Evolutionary conservation across 495 filamentous ascomycete genomes (phyloP).

Genomic region (Corynascus novoguineensis): DNA sequence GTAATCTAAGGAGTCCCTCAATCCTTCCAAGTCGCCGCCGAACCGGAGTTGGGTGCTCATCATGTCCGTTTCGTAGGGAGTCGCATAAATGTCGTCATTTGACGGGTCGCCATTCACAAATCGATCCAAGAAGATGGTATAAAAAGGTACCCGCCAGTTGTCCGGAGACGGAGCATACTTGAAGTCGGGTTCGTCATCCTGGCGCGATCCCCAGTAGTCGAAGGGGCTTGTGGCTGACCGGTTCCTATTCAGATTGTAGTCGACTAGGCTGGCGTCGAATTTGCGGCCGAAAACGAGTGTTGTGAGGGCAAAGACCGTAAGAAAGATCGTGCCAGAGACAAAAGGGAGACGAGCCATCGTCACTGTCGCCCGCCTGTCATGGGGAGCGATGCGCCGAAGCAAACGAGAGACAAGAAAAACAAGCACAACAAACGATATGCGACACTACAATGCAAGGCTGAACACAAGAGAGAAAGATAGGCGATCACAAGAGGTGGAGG

Average conservation of each 20-base stretch:
- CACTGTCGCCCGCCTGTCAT: constrained; percentile 30
- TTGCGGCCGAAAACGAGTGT: constrained; percentile 41
- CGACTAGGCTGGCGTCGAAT: constrained; percentile 49
- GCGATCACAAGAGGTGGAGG: constrained; percentile 14
- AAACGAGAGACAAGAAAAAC: constrained; percentile 26
- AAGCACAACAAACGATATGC: constrained; percentile 17
- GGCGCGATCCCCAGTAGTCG: constrained; percentile 59
- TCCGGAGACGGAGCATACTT: constrained; percentile 52
- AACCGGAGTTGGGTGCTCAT: constrained; percentile 67
- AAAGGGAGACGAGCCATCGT: constrained; percentile 32
- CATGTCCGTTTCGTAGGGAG: constrained; percentile 63
- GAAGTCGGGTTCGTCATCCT: constrained; percentile 33
- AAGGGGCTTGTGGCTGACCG: constrained; percentile 50
- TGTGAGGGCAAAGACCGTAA: constrained; percentile 24
- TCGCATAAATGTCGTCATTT: constrained; percentile 68
- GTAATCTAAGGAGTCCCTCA: constrained; percentile 65
- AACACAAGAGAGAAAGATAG: constrained; percentile 7
- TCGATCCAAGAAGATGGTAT: constrained; percentile 64
- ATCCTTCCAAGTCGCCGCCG: constrained; percentile 62
- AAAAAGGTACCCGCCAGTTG: constrained; percentile 70
- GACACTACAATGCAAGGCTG: constrained; percentile 17
- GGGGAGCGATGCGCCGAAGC: constrained; percentile 27
- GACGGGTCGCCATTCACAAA: constrained; percentile 67
- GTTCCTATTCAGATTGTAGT: constrained; percentile 62
- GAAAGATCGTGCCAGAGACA: constrained; percentile 24